A percentile compares a stretch with the other conserved stretches of the same genome.
phyloP scores from a whole-genome alignment of 805 yeast genomes.

The Suhomyces xylopsoci region DNA sequence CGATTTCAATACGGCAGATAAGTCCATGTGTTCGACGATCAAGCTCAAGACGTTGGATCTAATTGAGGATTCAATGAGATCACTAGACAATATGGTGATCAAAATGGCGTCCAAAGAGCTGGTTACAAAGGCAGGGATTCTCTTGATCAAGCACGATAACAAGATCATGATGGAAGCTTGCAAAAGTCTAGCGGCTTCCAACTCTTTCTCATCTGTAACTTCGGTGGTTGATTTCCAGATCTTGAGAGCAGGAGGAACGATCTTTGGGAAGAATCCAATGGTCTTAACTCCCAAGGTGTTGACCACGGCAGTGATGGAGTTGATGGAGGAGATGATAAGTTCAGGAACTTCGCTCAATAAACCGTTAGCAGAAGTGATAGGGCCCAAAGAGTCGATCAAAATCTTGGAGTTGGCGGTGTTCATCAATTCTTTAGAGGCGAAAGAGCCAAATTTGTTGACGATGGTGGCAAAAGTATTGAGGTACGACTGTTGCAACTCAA shows the following conservation, averaged over 20 bases:
- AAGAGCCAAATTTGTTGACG: slow-evolving; percentile 56
- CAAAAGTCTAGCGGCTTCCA: slow-evolving; percentile 35
- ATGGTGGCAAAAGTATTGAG: slow-evolving; percentile 65
- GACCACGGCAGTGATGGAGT: slow-evolving; percentile 66
- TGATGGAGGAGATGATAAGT: slow-evolving; percentile 67
- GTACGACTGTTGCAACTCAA: slow-evolving; percentile 63
- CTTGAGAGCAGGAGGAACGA: slow-evolving; percentile 69
- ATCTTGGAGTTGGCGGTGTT: slow-evolving; percentile 44
- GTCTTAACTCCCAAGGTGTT: slow-evolving; percentile 79
- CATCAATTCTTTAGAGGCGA: slow-evolving; percentile 18
- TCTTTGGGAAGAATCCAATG: slow-evolving; percentile 80
- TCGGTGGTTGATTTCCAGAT: slow-evolving; percentile 47
- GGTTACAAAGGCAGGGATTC: slow-evolving; percentile 81
- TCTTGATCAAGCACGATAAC: slow-evolving; percentile 70
- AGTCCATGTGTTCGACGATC: slow-evolving; percentile 65
- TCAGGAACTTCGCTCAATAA: slow-evolving; percentile 57
- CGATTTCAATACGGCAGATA: slow-evolving; percentile 57
- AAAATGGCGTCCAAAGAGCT: slow-evolving; percentile 66
- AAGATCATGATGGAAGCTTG: slow-evolving; percentile 72
- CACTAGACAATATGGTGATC: slow-evolving; percentile 53
- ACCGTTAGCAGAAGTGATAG: slow-evolving; percentile 50
- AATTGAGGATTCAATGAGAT: slow-evolving; percentile 54
- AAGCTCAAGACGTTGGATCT: slow-evolving; percentile 62
- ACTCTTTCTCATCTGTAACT: slow-evolving; percentile 13
- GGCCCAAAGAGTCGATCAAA: slow-evolving; percentile 47